These are phyloP conservation scores for Fraxinus pennsylvanica DNA, from an alignment of 257 asterid genomes.

Conservation along the genomic window DNA sequence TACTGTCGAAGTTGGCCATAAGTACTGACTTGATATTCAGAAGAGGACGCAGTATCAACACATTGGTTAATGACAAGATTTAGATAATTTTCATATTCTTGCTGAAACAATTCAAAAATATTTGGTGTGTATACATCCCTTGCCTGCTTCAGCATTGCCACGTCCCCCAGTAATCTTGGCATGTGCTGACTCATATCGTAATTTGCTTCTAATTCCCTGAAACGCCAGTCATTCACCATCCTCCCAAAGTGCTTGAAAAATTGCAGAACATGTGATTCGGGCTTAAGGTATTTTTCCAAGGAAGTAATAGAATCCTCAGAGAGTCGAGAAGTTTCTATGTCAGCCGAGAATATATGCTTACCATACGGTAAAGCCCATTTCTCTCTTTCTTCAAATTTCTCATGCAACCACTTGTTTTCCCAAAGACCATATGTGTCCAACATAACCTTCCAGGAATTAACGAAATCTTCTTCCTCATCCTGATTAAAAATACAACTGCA, in stretches of 20 bases:
- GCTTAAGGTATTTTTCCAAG: conserved; percentile 46
- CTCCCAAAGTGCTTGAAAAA: conserved; percentile 56
- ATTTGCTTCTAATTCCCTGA: conserved; percentile 60
- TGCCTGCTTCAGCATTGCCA: conserved; percentile 53
- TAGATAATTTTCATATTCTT: conserved; percentile 47
- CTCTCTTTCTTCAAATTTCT: conserved; percentile 46
- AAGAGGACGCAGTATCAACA: conserved; percentile 36
- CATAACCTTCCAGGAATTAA: conserved; percentile 52
- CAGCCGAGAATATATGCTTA: conserved; percentile 49
- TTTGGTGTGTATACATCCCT: conserved; percentile 58
- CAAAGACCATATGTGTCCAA: conserved; percentile 49
- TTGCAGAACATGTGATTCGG: conserved; percentile 45
- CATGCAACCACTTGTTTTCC: conserved; percentile 53
- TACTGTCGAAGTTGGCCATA: conserved; percentile 48
- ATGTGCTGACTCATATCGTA: conserved; percentile 54
- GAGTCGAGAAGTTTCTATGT: conserved; percentile 41
- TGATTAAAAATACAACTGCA: conserved; percentile 41
- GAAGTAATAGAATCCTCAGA: conserved; percentile 40
- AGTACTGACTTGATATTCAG: conserved; percentile 48
- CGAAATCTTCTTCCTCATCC: conserved; percentile 52
- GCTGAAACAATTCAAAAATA: conserved; percentile 45
- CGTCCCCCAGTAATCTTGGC: conserved; percentile 60
- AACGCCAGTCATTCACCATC: conserved; percentile 56
- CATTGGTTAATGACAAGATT: conserved; percentile 43
- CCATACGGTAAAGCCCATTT: conserved; percentile 57